Evolutionary conservation across 345 rosid species (phyloP).

Genomic region (Eucalyptus curtisii): DNA sequence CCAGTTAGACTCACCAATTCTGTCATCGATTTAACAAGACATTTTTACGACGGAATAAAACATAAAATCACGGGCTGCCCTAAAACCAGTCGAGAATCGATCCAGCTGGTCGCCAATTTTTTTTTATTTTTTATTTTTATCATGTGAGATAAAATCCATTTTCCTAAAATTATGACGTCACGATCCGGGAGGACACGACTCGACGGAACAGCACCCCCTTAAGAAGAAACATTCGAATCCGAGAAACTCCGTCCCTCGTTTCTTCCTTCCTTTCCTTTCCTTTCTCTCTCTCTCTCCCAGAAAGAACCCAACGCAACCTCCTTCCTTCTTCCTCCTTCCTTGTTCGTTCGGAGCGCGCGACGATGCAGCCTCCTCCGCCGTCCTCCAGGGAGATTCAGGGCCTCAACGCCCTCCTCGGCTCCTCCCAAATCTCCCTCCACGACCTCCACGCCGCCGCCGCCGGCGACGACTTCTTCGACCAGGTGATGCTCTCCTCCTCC

Average conservation of each 20-base stretch:
- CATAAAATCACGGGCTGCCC: neutral
- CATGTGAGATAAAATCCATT: neutral
- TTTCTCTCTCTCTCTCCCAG: neutral
- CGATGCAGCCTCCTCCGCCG: neutral
- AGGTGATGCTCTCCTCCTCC: neutral
- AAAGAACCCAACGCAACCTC: neutral
- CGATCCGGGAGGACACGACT: neutral
- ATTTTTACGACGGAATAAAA: neutral
- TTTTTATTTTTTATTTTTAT: too few species aligned
- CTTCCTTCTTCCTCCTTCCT: neutral
- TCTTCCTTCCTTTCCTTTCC: neutral
- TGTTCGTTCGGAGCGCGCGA: neutral
- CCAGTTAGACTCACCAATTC: neutral
- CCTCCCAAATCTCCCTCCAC: neutral
- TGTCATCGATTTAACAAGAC: neutral
- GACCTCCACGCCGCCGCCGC: neutral
- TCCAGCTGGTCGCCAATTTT: neutral
- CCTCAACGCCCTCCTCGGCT: neutral
- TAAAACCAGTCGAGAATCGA: neutral
- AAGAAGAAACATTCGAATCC: neutral
- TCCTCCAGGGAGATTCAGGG: neutral
- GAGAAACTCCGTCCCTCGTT: neutral
- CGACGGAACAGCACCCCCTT: neutral
- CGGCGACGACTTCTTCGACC: neutral
- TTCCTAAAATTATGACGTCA: neutral